phyloP scores from a whole-genome alignment of 306 rosid genomes.

The Rosa lucieae region DNA sequence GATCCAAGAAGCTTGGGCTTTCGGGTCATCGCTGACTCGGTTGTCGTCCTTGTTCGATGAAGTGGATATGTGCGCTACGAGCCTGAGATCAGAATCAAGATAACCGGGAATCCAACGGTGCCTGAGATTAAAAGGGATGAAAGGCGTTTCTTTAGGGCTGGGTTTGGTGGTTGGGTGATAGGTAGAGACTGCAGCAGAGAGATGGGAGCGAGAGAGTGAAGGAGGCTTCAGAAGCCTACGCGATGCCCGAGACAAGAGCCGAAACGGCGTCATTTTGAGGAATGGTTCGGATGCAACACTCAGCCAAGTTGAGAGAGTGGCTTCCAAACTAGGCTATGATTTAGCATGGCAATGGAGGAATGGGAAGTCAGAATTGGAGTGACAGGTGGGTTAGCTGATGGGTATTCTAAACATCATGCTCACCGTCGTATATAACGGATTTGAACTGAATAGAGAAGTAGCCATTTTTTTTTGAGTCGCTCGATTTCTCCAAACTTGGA shows the following conservation, averaged over 20 bases:
- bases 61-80: constrained; percentile 46
- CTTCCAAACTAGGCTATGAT: no score
- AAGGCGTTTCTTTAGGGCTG: neutral
- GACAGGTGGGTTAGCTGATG: no score
- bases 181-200: neutral
- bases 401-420: no score
- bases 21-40: constrained; percentile 18
- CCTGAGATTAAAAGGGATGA: neutral
- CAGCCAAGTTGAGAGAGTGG: no score
- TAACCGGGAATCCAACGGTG: constrained; percentile 7
- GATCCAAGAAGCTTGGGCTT: constrained; percentile 56
- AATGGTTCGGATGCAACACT: no score
- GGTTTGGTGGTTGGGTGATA: constrained; percentile 24
- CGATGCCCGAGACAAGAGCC: constrained; percentile 31
- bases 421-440: no score
- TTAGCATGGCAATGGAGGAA: no score
- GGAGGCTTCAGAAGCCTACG: constrained; percentile 41
- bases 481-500: no score
- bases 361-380: no score
- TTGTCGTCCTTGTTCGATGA: constrained; percentile 35
- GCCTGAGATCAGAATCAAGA: constrained; percentile 24
- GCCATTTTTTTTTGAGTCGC: no score
- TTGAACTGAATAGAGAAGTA: no score
- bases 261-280: constrained; percentile 31
- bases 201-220: constrained; percentile 27